A percentile compares a stretch with the other conserved stretches of the same genome.
phyloP scores from a whole-genome alignment of 1,139 yeast species.

The Saccharomyces pastorianus region DNA sequence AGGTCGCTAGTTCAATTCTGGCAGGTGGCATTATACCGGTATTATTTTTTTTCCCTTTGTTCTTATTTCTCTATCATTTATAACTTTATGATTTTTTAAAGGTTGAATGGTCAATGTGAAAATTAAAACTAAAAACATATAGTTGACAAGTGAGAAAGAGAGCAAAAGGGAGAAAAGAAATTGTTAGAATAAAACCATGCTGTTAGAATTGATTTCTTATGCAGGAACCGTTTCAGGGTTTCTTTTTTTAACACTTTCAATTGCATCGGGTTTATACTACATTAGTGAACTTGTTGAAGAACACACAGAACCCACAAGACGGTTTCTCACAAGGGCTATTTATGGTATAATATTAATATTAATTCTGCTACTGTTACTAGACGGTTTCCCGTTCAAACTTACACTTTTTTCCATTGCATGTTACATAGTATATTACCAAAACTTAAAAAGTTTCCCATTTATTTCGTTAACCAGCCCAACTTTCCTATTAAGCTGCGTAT shows the following conservation, averaged over 20 bases:
- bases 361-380: conserved; percentile 54
- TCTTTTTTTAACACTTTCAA: conserved; percentile 57
- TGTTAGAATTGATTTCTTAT: conserved; percentile 50
- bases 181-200: conserved; percentile 31
- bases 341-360: conserved; percentile 49
- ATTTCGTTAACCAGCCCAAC: conserved; percentile 65
- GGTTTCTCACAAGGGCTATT: conserved; percentile 56
- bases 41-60: conserved; percentile 11
- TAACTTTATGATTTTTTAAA: background rate
- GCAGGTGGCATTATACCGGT: conserved; percentile 55
- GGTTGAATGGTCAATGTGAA: background rate
- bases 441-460: conserved; percentile 73
- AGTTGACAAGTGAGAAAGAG: background rate
- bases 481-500: conserved; percentile 61
- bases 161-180: background rate
- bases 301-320: conserved; percentile 75
- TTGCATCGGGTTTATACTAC: conserved; percentile 86
- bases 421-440: conserved; percentile 66
- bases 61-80: background rate
- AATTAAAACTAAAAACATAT: background rate
- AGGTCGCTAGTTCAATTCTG: conserved; percentile 94
- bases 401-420: conserved; percentile 60
- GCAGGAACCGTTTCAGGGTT: conserved; percentile 72
- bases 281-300: conserved; percentile 90
- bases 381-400: conserved; percentile 66